Percentiles rank a stretch among this genome's conserved stretches.
Evolutionary conservation across 1,139 yeast species (phyloP).

Genomic region (Pichia kudriavzevii): DNA sequence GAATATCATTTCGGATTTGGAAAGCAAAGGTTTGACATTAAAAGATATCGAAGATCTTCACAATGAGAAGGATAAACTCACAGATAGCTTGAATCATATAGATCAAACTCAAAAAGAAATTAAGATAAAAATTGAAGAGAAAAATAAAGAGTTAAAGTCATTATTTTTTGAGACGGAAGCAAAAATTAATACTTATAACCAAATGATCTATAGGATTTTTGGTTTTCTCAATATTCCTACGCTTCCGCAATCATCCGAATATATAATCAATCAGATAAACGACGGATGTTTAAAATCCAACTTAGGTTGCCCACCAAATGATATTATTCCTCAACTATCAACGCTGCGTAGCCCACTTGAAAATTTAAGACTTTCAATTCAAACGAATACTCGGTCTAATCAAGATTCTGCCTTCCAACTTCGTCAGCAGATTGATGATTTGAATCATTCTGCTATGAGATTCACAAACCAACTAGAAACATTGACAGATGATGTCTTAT

Average conservation of each 20-base stretch:
- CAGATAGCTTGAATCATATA: conserved; percentile 47
- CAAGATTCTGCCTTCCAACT: conserved; percentile 54
- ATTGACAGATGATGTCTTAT: conserved; percentile 43
- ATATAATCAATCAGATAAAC: conserved; percentile 19
- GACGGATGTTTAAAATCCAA: conserved; percentile 21
- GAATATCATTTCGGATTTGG: conserved; percentile 41
- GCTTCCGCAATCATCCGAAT: conserved; percentile 15
- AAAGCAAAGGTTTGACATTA: conserved; percentile 51
- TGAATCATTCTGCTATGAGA: conserved; percentile 48
- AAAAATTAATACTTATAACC: conserved; percentile 14
- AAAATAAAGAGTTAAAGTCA: conserved; percentile 38
- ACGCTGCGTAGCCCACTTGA: conserved; percentile 20
- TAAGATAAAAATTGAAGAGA: conserved; percentile 35
- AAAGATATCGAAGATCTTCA: conserved; percentile 56
- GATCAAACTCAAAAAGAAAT: conserved; percentile 35
- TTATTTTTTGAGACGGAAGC: conserved; percentile 9
- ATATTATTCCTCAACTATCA: conserved; percentile 21
- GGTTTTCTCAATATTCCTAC: conserved; percentile 14
- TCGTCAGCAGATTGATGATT: conserved; percentile 54
- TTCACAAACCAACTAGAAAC: conserved; percentile 54
- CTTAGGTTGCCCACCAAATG: conserved; percentile 37
- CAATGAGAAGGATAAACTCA: conserved; percentile 51
- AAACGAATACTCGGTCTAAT: conserved; percentile 12
- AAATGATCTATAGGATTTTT: conserved; percentile 24
- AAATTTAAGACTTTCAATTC: conserved; percentile 34